A percentile compares a stretch with the other conserved stretches of the same genome.
Evolutionary conservation across 352 stramenopile species (phyloP).

Genomic region (Phytophthora vignae): DNA sequence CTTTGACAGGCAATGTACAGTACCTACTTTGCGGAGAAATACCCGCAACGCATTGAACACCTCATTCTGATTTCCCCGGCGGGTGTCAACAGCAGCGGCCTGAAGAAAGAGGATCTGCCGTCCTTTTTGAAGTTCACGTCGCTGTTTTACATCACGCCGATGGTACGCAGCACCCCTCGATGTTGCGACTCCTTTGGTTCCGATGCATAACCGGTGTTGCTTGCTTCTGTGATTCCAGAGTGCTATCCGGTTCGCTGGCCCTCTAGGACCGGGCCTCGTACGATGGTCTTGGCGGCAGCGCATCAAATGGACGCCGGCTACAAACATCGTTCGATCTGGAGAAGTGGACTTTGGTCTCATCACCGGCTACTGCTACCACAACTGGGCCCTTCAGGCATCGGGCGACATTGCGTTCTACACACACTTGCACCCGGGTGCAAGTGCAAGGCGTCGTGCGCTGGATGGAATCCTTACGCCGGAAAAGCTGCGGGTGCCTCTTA

Average conservation of each 20-base stretch:
- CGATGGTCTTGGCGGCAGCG: constrained; percentile 63
- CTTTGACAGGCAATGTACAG: constrained; percentile 68
- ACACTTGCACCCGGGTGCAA: constrained; percentile 72
- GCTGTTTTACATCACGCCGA: constrained; percentile 69
- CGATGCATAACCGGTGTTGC: not conserved
- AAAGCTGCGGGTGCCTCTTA: constrained; percentile 72
- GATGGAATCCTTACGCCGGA: constrained; percentile 58
- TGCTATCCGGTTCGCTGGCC: constrained; percentile 67
- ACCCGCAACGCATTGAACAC: constrained; percentile 75
- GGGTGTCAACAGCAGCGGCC: constrained; percentile 56
- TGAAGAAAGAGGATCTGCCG: constrained; percentile 49
- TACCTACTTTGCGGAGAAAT: constrained; percentile 83
- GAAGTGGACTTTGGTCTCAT: constrained; percentile 78
- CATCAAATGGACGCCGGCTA: constrained; percentile 67
- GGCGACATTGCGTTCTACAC: constrained; percentile 83
- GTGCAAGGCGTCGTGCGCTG: constrained; percentile 58
- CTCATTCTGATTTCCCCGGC: constrained; percentile 81
- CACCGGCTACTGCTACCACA: constrained; percentile 83
- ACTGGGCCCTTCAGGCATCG: constrained; percentile 78
- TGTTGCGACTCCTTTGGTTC: no score
- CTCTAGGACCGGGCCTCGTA: constrained; percentile 63
- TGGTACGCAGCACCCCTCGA: constrained; percentile 42
- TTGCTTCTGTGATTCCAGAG: constrained; percentile 36
- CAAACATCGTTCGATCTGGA: constrained; percentile 80
- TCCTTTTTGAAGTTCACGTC: constrained; percentile 52